Evolutionary conservation across 106 monocot genomes (phyloP).

Genomic region (Dioscorea dumetorum): DNA sequence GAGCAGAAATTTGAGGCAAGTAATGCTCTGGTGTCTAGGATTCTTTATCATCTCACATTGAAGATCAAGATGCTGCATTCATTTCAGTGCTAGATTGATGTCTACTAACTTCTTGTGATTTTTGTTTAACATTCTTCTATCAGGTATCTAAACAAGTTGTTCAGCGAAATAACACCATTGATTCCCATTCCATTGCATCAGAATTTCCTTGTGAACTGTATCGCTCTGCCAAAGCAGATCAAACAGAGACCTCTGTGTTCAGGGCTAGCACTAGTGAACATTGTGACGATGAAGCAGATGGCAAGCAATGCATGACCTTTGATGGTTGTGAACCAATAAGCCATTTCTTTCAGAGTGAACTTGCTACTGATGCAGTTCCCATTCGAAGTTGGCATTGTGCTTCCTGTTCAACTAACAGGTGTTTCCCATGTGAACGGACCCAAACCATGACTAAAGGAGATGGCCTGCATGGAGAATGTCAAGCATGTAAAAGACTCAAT

Average conservation of each 20-base stretch:
- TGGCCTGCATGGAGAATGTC: conserved; percentile 46
- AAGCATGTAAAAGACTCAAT: conserved; percentile 58
- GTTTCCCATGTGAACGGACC: conserved; percentile 5
- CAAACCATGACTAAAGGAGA: conserved; percentile 8
- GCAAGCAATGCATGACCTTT: conserved; percentile 53
- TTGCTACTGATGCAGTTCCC: conserved; percentile 29
- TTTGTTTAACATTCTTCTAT: conserved; percentile 3
- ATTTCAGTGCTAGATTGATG: too few species aligned
- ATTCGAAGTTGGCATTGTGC: conserved; percentile 49
- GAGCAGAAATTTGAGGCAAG: conserved; percentile 36
- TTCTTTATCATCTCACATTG: neutral
- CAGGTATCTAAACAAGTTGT: conserved; percentile 20
- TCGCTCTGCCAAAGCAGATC: conserved; percentile 43
- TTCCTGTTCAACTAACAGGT: conserved; percentile 21
- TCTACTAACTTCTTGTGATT: neutral
- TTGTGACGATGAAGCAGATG: conserved; percentile 40
- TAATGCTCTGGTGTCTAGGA: neutral
- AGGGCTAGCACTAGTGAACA: conserved; percentile 41
- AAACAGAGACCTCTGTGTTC: conserved; percentile 28
- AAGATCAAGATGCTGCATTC: too few species aligned
- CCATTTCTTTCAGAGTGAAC: conserved; percentile 55
- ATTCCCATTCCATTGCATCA: conserved; percentile 28
- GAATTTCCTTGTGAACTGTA: conserved; percentile 33
- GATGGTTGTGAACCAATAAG: conserved; percentile 67
- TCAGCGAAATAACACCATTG: conserved; percentile 27